Evolutionary conservation across 1,139 yeast species (phyloP), one percentile per base, ranked within the genome.

Genomic region (Yamadazyma buinensis): DNA sequence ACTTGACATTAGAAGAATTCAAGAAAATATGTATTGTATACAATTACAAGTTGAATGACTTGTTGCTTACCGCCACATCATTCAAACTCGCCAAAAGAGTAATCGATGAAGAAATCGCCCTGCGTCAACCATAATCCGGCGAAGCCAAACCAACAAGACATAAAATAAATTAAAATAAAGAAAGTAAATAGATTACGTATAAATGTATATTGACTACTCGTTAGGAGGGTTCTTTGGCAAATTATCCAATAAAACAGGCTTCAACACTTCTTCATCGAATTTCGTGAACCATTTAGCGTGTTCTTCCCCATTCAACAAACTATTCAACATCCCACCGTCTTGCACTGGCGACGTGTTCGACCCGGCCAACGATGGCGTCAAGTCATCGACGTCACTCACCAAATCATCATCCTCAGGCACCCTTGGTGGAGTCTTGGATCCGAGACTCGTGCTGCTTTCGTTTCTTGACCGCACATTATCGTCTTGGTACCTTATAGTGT

Each of bases 201-300:
- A 12, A 29, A 29, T 28, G 15, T 29, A 29, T n/a, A n/a, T n/a
- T n/a, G n/a, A n/a, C n/a, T n/a, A n/a, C n/a, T n/a, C n/a, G n/a
- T n/a, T n/a, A n/a, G n/a, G n/a, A n/a, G n/a, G n/a, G n/a, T 42
- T 43, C 23, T 46, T 43, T 5, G 67, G 66, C 23, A 58, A 38
- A 32, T 63, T 70, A 50, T 92, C 98, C 43, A 92, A 71, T 39
- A 92, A 72, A 0, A 92, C 97, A 0, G 99, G 99, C 57, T 92
- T 94, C 47, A 92, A 72, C n/a, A 92, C 94, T 54, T 87, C 85
- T 48, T 92, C 96, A 55, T 92, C 99, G 55, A 92, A 86, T 49
- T 80, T 83, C 18, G 87, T 81, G 58, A 92, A 92, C 97, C 99
- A 92, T 51, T 78, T 80, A 10, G 94, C 84, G 41, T 82, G 86